These are phyloP conservation scores for Agastache rugosa DNA, from an alignment of 257 asterid genomes.

Conservation along the genomic window DNA sequence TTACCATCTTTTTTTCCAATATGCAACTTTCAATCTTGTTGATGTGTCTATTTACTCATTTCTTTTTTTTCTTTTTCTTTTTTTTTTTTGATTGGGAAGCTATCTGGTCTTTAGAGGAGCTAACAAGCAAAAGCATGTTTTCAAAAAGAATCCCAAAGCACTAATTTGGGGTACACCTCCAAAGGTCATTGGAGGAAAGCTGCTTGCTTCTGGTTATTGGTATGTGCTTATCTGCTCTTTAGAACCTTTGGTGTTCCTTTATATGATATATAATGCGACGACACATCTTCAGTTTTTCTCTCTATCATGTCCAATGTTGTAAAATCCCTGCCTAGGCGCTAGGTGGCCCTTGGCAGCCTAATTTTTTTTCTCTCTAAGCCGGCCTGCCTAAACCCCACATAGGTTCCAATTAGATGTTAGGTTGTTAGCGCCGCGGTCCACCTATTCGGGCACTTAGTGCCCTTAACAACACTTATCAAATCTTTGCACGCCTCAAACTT, in stretches of 20 bases:
- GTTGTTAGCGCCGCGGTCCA: too few relatives aligned
- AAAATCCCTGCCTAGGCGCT: neutral
- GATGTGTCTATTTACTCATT: conserved; percentile 25
- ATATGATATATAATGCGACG: conserved; percentile 10
- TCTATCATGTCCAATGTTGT: neutral
- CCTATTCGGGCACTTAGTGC: neutral
- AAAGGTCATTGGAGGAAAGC: conserved; percentile 89
- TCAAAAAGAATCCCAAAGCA: conserved; percentile 88
- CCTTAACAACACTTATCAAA: neutral
- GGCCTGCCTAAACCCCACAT: neutral
- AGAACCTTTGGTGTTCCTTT: neutral
- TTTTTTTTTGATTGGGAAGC: conserved; percentile 55
- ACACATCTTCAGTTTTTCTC: conserved; percentile 12
- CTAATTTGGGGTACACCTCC: conserved; percentile 94
- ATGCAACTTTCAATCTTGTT: conserved; percentile 12
- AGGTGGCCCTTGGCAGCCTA: neutral
- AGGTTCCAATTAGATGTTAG: too few relatives aligned
- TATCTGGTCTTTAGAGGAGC: conserved; percentile 95
- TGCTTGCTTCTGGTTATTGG: conserved; percentile 99
- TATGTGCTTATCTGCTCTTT: conserved; percentile 41
- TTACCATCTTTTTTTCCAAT: conserved; percentile 7
- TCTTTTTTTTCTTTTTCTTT: conserved; percentile 40
- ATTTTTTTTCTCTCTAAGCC: neutral
- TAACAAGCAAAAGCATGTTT: conserved; percentile 89
- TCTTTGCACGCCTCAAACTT: neutral